Evolutionary conservation across 345 rosid genomes (phyloP).

Genomic region (Linum tenue): DNA sequence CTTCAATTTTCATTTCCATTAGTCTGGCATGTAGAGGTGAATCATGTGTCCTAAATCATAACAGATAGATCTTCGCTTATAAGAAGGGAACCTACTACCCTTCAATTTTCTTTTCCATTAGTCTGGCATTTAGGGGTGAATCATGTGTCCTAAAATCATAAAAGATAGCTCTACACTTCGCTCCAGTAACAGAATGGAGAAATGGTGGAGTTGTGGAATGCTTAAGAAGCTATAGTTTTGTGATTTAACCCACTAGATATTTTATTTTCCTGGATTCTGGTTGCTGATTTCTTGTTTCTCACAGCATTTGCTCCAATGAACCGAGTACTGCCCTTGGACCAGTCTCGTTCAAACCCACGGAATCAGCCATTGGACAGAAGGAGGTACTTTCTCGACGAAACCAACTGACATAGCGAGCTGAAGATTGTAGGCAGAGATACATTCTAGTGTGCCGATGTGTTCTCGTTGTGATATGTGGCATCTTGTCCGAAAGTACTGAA

Average conservation of each 20-base stretch:
- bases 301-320: slow-evolving; percentile 87
- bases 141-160: no score
- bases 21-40: neutral
- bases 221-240: no score
- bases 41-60: neutral
- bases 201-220: no score
- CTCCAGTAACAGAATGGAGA: no score
- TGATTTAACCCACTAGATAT: no score
- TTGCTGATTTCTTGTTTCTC: slow-evolving; percentile 8
- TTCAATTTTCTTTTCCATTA: no score
- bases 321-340: slow-evolving; percentile 22
- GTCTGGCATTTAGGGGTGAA: no score
- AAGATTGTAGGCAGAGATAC: no score
- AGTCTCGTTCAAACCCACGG: slow-evolving; percentile 19
- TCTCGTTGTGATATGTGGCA: no score
- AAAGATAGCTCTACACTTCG: no score
- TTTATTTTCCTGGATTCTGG: neutral
- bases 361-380: slow-evolving; percentile 44
- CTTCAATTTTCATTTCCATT: neutral
- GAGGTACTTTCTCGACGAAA: slow-evolving; percentile 15
- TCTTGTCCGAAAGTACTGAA: no score
- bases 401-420: neutral
- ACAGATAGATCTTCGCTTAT: neutral
- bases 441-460: no score
- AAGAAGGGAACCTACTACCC: neutral